A percentile compares a stretch with the other conserved stretches of the same genome.
Evolutionary conservation across 805 yeast species (phyloP).

Genomic region (Candida takata): DNA sequence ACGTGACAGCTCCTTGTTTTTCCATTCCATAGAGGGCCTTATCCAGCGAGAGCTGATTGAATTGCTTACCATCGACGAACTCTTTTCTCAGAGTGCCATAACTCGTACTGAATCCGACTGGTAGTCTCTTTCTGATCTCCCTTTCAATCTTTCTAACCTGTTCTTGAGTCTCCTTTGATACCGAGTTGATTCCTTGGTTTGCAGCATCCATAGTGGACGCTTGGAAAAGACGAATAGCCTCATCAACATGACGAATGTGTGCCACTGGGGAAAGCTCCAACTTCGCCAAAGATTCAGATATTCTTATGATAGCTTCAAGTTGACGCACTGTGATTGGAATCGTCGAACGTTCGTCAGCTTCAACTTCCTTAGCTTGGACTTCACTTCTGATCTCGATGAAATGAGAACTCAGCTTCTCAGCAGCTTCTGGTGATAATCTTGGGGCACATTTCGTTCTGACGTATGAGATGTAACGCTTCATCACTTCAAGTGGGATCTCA

Average conservation of each 20-base stretch:
- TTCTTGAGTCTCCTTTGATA: slow-evolving; percentile 49
- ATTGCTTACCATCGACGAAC: slow-evolving; percentile 61
- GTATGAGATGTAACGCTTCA: slow-evolving; percentile 89
- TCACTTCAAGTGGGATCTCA: slow-evolving; percentile 82
- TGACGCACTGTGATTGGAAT: slow-evolving; percentile 98
- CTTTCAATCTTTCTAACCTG: slow-evolving; percentile 77
- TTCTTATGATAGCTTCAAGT: slow-evolving; percentile 93
- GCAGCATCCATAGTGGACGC: slow-evolving; percentile 98
- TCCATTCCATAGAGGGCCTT: slow-evolving; percentile 77
- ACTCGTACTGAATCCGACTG: slow-evolving; percentile 94
- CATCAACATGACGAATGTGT: slow-evolving; percentile 84
- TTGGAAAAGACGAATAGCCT: slow-evolving; percentile 87
- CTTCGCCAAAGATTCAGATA: slow-evolving; percentile 90
- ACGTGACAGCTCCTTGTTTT: slow-evolving; percentile 78
- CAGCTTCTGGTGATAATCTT: slow-evolving; percentile 77
- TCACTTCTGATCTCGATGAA: slow-evolving; percentile 85
- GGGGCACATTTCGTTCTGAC: slow-evolving; percentile 93
- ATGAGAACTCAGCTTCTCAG: slow-evolving; percentile 84
- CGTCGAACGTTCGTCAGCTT: slow-evolving; percentile 82
- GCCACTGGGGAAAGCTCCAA: slow-evolving; percentile 78
- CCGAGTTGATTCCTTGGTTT: slow-evolving; percentile 40
- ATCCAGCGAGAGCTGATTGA: slow-evolving; percentile 67
- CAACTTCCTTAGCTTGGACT: slow-evolving; percentile 72
- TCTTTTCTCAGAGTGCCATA: slow-evolving; percentile 78
- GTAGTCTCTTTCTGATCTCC: slow-evolving; percentile 82